A percentile compares a stretch with the other conserved stretches of the same genome.
These are phyloP conservation scores for Canavalia ensiformis DNA, from an alignment of 306 rosid species.

Conservation along the genomic window DNA sequence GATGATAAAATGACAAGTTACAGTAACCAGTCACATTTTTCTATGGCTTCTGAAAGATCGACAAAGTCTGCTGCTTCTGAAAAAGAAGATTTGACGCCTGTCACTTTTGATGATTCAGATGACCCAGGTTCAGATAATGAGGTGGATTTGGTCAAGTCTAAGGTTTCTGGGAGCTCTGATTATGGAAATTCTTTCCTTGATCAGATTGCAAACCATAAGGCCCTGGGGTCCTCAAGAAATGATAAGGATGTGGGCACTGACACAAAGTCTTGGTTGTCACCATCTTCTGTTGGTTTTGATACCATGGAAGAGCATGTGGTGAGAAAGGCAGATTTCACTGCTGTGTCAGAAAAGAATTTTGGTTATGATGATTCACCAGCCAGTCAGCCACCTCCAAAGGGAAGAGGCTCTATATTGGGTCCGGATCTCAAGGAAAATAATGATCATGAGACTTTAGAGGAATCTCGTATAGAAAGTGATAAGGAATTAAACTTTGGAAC, in stretches of 20 bases:
- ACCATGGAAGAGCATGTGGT: slow-evolving; percentile 49
- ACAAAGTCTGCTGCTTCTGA: slow-evolving; percentile 58
- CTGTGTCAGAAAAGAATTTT: slow-evolving; percentile 46
- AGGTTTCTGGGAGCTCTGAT: slow-evolving; percentile 49
- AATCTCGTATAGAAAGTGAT: slow-evolving; percentile 50
- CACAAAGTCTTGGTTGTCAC: slow-evolving; percentile 51
- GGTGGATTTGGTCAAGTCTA: slow-evolving; percentile 57
- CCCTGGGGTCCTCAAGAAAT: slow-evolving; percentile 56
- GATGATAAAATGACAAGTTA: slow-evolving; percentile 54
- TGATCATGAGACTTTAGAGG: slow-evolving; percentile 48
- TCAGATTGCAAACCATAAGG: slow-evolving; percentile 53
- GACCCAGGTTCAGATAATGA: slow-evolving; percentile 76
- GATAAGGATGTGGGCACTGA: slow-evolving; percentile 49
- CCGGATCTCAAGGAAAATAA: slow-evolving; percentile 43
- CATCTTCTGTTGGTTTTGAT: slow-evolving; percentile 56
- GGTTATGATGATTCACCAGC: slow-evolving; percentile 49
- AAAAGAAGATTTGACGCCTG: slow-evolving; percentile 61
- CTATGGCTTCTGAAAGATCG: slow-evolving; percentile 61
- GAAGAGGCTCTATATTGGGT: slow-evolving; percentile 46
- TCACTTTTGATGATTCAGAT: slow-evolving; percentile 84
- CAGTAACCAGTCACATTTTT: slow-evolving; percentile 55
- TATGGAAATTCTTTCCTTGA: slow-evolving; percentile 52
- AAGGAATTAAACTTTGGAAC: slow-evolving; percentile 67
- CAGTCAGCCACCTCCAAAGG: slow-evolving; percentile 49
- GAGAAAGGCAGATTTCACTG: slow-evolving; percentile 45